Evolutionary conservation across 768 basidiomycete species (phyloP).

Genomic region (Lactarius hengduanensis): DNA sequence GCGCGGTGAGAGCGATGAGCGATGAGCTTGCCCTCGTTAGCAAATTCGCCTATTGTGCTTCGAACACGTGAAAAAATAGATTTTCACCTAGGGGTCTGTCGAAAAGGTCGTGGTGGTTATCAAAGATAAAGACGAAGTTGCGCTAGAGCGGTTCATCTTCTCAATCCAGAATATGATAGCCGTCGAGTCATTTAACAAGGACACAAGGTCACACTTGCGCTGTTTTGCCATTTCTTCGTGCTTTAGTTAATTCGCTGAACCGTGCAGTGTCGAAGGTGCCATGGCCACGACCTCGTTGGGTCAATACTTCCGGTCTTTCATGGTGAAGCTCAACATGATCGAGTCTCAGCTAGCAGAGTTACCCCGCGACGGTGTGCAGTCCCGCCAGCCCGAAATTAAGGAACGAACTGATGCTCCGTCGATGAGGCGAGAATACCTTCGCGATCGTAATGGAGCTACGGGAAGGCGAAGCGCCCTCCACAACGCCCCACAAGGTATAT

Average conservation of each 20-base stretch:
- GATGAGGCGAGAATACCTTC: constrained; percentile 69
- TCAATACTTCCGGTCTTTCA: constrained; percentile 79
- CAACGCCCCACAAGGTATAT: constrained; percentile 46
- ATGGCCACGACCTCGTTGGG: constrained; percentile 62
- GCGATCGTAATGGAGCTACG: constrained; percentile 79
- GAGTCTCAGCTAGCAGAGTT: constrained; percentile 67
- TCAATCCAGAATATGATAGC: constrained; percentile 80
- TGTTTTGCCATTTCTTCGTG: constrained; percentile 9
- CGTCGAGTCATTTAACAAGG: constrained; percentile 67
- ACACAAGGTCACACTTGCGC: constrained; percentile 52
- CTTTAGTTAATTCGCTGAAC: not conserved
- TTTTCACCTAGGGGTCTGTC: constrained; percentile 59
- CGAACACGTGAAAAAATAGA: not conserved
- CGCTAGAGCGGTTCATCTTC: constrained; percentile 90
- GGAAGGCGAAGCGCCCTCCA: constrained; percentile 59
- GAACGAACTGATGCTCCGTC: constrained; percentile 5
- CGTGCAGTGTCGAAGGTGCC: constrained; percentile 63
- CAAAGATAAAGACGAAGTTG: constrained; percentile 73
- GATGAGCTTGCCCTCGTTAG: constrained; percentile 70
- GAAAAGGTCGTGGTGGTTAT: constrained; percentile 82
- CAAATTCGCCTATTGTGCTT: not conserved
- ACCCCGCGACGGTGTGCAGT: constrained; percentile 48
- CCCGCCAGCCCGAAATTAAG: not conserved
- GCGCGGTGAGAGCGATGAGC: constrained; percentile 75
- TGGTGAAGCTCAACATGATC: constrained; percentile 77